phyloP scores from a whole-genome alignment of 2,329 filamentous ascomycete species.

The Corniculantispora saksenae region DNA sequence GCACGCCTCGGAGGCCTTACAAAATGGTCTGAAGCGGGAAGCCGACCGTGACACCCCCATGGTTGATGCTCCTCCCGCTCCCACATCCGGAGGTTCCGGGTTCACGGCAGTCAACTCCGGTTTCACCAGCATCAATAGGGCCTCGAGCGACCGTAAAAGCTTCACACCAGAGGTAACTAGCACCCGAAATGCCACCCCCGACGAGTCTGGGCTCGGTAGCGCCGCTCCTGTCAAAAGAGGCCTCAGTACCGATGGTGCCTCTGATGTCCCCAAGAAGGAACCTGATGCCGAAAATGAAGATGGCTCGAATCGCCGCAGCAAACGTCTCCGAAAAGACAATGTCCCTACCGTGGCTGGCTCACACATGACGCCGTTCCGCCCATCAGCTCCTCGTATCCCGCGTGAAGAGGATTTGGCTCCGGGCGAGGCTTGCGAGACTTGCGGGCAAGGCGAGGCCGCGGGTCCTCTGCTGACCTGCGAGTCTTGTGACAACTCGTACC shows the following conservation, averaged over 20 bases:
- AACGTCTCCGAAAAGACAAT: constrained; percentile 80
- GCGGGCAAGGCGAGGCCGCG: constrained; percentile 74
- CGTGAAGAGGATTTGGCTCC: constrained; percentile 52
- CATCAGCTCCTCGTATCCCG: constrained; percentile 68
- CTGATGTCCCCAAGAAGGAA: constrained; percentile 52
- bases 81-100: constrained; percentile 50
- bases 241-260: constrained; percentile 58
- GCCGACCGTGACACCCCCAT: constrained; percentile 50
- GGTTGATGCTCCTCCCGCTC: constrained; percentile 45
- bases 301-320: constrained; percentile 75
- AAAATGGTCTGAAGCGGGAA: constrained; percentile 49
- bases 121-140: constrained; percentile 68
- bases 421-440: constrained; percentile 78
- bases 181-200: constrained; percentile 61
- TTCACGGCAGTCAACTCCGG: constrained; percentile 51
- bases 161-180: constrained; percentile 66
- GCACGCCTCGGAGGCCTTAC: constrained; percentile 55
- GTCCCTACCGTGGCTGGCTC: constrained; percentile 90
- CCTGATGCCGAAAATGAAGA: constrained; percentile 60
- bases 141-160: constrained; percentile 49
- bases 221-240: constrained; percentile 75
- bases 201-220: constrained; percentile 47
- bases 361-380: constrained; percentile 92
- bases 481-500: constrained; percentile 85
- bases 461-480: constrained; percentile 79